A percentile compares a stretch with the other conserved stretches of the same genome.
Evolutionary conservation across 2,329 filamentous ascomycete species (phyloP).

Genomic region (Ascosphaera pollenicola): DNA sequence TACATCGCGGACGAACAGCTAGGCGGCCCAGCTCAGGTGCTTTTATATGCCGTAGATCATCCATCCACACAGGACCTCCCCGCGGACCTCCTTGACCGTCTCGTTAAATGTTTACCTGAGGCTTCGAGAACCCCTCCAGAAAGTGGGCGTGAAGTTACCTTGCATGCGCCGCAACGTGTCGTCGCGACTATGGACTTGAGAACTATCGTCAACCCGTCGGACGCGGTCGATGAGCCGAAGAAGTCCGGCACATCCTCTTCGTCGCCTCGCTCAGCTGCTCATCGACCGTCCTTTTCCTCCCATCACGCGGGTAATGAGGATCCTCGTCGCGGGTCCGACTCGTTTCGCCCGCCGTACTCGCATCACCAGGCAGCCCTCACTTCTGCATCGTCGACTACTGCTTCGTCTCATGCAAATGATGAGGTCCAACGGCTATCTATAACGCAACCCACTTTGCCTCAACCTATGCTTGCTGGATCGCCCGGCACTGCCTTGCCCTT

Average conservation of each 20-base stretch:
- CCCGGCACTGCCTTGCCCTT: slow-evolving; percentile 20
- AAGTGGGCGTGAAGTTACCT: too few relatives aligned
- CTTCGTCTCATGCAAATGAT: slow-evolving; percentile 1
- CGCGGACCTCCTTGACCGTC: too few relatives aligned
- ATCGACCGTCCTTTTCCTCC: slow-evolving; percentile 1
- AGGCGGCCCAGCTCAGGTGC: too few relatives aligned
- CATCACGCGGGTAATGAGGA: neutral
- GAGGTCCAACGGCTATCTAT: slow-evolving; percentile 2
- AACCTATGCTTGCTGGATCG: slow-evolving; percentile 23
- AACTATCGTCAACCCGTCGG: slow-evolving; percentile 27
- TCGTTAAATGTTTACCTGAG: too few relatives aligned
- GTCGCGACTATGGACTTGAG: slow-evolving; percentile 26
- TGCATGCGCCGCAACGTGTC: too few relatives aligned
- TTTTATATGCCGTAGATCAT: too few relatives aligned
- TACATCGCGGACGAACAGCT: too few relatives aligned
- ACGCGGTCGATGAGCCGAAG: slow-evolving; percentile 14
- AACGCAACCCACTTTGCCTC: slow-evolving; percentile 20
- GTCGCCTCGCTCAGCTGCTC: slow-evolving; percentile 8
- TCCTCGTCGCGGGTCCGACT: neutral
- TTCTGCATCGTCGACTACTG: neutral
- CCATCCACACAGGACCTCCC: too few relatives aligned
- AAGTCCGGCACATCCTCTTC: slow-evolving; percentile 7
- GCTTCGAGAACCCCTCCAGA: too few relatives aligned
- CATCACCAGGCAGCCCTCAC: neutral
- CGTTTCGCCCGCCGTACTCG: neutral